Evolutionary conservation across 768 basidiomycete genomes (phyloP).

Genomic region (Rhodotorula sphaerocarpa): DNA sequence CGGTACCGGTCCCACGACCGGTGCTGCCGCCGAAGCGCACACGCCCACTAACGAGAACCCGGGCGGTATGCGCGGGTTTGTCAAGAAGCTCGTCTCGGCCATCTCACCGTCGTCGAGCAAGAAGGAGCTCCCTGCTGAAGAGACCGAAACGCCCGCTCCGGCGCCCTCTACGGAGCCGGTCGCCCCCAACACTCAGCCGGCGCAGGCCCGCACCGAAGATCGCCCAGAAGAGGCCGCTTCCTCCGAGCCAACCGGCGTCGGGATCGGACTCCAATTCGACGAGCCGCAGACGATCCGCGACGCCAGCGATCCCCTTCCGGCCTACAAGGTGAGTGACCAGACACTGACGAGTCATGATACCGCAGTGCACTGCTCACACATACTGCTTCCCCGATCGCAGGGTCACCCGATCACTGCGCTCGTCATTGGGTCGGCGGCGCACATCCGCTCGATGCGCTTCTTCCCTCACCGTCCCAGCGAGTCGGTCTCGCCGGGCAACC

Average conservation of each 20-base stretch:
- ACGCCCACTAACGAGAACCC: not conserved
- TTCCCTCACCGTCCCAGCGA: not conserved
- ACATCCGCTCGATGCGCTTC: conserved; percentile 7
- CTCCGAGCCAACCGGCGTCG: no score
- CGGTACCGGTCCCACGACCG: not conserved
- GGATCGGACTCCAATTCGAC: not conserved
- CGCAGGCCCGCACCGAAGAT: not conserved
- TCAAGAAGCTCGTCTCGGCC: conserved; percentile 13
- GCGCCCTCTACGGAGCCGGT: no score
- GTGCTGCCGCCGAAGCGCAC: no score
- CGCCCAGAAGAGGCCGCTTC: not conserved
- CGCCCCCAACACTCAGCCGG: not conserved
- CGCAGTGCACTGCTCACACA: no score
- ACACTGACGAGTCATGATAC: not conserved
- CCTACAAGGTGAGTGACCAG: conserved; percentile 10
- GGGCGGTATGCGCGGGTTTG: conserved; percentile 1
- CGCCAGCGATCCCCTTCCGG: not conserved
- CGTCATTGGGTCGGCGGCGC: not conserved
- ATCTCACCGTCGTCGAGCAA: not conserved
- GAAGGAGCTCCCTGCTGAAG: not conserved
- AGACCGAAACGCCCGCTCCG: not conserved
- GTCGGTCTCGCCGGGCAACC: not conserved
- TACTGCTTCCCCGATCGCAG: no score
- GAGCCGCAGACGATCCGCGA: not conserved
- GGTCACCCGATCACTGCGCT: conserved; percentile 10